Evolutionary conservation across 1,139 yeast genomes (phyloP), one percentile per base, ranked within the genome.

Genomic region (Yamadazyma trypodendri): DNA sequence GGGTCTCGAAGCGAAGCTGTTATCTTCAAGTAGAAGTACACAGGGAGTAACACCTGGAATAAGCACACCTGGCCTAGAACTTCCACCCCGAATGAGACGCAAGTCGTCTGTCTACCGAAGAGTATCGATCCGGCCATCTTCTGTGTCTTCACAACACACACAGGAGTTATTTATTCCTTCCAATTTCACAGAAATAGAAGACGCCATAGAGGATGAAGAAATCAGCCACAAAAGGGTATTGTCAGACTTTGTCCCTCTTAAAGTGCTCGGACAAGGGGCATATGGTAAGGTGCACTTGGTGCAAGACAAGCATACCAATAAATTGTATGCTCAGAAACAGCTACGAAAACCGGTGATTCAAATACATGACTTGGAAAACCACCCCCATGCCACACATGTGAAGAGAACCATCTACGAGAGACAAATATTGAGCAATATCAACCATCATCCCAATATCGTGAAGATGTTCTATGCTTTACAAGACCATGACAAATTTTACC

Each of bases 331-430:
- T 8, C 72, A 63, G 47, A 67, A 67, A 41, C 73, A 67, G 49
- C 52, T 67, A 36, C 55, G 66, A 38, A 67, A 67, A 42, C 71
- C 73, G 2, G 54, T 55, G 12, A 56, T 61, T 37, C 55, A 56
- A 24, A 50, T 44, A 31, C 54, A 52, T 28, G 43, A 41, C 15
- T 11, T 22, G 6, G 21, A 22, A 12, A 30, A 17, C 10, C 16
- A 27, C 13, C 17, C 35, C 3, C 46, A 46, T 29, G 22, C 38
- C 5, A 22, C 31, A 4, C 57, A 52, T 24, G 52, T 57, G 3
- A 45, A 80, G 49, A 68, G 87, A 46, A 83, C 92, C 2, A 74
- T 82, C 51, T 79, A 85, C 2, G 95, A 86, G 55, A 68, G 87
- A 34, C 75, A 81, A 5, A 85, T 86, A 30, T 56, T 86, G 37